Base-by-base conservation (phyloP, 108 stramenopile species). In the Nitzschia inconspicua region DNA sequence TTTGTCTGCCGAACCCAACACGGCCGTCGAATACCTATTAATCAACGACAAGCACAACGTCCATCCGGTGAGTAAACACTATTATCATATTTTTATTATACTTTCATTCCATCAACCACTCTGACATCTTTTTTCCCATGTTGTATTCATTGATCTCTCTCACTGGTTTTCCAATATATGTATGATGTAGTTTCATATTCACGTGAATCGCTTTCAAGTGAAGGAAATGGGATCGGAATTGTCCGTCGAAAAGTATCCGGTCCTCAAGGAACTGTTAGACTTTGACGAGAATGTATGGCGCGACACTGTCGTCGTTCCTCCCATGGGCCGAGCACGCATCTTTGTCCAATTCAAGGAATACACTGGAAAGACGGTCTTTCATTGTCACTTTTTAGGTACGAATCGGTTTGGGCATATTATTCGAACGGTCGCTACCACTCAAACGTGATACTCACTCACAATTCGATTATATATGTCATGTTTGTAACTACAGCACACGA, bases 301-400 rank as follows among this genome's bases (percentile, higher is more conserved):
- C n/a, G 78, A 79, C 50, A 75, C 74, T 3, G 63, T 72, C 16
- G 47, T 75, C 14, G 55, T 79, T 14, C 78, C 78, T 40, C 78
- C 78, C 44, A 72, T 75, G 50, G 74, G 74, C 4, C 58, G 65
- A 20, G 35, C 71, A 7, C 47, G 61, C 3, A 65, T 75, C 13
- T 79, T 70, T 70, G 66, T 76, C 0, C 59, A 67, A 30, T 75
- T 63, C 47, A 68, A 72, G 34, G 63, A 79, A 23, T 74, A 72
- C 25, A 79, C 70, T 9, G 78, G 78, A 3, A 79, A 80, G 43
- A 76, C 74, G 40, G 62, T 78, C 22, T 53, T 70, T 50, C 78
- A 79, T 54, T 80, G 79, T 46, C 74, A 80, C 65, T 80, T 80
- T 51, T 46, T 80, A 34, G n/a, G n/a, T n/a, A n/a, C n/a, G n/a